Conservation (phyloP, 225 moss, liverwort and hornwort species). For the Bryum argenteum region DNA sequence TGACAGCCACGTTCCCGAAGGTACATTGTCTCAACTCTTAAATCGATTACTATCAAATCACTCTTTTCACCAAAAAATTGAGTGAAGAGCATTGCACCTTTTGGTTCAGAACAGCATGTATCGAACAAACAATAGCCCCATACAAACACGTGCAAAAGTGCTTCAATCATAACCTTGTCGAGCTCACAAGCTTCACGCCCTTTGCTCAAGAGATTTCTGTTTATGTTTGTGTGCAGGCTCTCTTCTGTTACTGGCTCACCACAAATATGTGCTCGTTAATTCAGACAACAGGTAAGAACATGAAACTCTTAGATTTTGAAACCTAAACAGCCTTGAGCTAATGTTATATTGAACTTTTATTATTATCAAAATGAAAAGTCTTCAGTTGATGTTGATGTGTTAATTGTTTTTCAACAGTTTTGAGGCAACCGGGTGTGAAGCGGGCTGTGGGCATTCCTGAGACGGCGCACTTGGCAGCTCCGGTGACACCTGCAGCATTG, state of each 20-base stretch:
- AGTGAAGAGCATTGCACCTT: too few species aligned
- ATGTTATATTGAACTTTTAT: too few species aligned
- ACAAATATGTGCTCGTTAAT: constrained; percentile 88
- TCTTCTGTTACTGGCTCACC: constrained; percentile 99
- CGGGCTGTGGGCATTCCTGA: constrained; percentile 84
- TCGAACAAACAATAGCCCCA: too few species aligned
- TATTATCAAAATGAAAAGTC: too few species aligned
- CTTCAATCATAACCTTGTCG: too few species aligned
- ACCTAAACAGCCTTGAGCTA: not conserved
- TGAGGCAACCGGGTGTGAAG: constrained; percentile 78
- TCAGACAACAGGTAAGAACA: constrained; percentile 71
- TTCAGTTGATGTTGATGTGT: too few species aligned
- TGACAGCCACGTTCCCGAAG: constrained; percentile 94
- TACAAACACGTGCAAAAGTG: too few species aligned
- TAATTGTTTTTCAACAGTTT: constrained; percentile 52
- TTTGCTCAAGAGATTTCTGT: constrained; percentile 14
- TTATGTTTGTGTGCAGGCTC: constrained; percentile 59
- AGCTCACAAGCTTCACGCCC: not conserved
- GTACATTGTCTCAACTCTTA: constrained; percentile 29
- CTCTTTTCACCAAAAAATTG: too few species aligned
- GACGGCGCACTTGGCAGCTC: constrained; percentile 76
- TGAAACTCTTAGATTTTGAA: not conserved
- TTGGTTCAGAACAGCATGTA: too few species aligned
- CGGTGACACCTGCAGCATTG: constrained; percentile 51
- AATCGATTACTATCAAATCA: too few species aligned